Evolutionary conservation across 169 alveolate species (phyloP), one percentile per base, ranked within the genome.

Genomic region (Cryptosporidium meleagridis): DNA sequence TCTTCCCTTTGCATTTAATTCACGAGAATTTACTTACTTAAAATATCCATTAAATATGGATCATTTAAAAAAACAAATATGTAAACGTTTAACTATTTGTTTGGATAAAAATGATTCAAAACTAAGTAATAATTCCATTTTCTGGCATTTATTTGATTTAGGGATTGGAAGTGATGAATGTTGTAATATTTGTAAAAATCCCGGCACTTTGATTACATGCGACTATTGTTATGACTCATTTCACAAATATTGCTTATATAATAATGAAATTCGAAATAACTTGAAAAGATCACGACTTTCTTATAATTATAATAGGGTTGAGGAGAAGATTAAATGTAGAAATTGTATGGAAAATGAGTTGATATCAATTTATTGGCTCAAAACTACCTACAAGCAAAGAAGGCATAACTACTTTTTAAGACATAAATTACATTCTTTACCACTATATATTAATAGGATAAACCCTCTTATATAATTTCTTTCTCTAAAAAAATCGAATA

Each of bases 81-180:
- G 59, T 21, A 80, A 65, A 39, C 69, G 89, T n/a, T 37, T 62
- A 23, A 61, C 89, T 3, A 65, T 80, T 37, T 18, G 31, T 65
- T 45, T 59, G 7, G 73, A 65, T 8, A 41, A 31, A 14, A 39
- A 23, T 5, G 0, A 45, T 21, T 7, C 69, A 29, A 33, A 62
- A 2, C 44, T 59, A 10, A 80, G 48, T 80, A 41, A 23, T 41
- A 62, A 80, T 7, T 80, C 89, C 12, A 7, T 80, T 45, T 62
- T 80, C 58, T 80, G 75, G 89, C 59, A 80, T 23, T 44, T 80
- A 44, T 80, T 80, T 41, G 89, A 80, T 53, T 45, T 23, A 14
- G 75, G 89, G 41, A 62, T 80, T 33, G 86, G 86, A 37, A 48
- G 89, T 80, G 89, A 80, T 35, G 87, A 80, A 26, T 59, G 75